Base-by-base conservation (phyloP, 1,284 basidiomycete genomes). In the Ganoderma leucocontextum region DNA sequence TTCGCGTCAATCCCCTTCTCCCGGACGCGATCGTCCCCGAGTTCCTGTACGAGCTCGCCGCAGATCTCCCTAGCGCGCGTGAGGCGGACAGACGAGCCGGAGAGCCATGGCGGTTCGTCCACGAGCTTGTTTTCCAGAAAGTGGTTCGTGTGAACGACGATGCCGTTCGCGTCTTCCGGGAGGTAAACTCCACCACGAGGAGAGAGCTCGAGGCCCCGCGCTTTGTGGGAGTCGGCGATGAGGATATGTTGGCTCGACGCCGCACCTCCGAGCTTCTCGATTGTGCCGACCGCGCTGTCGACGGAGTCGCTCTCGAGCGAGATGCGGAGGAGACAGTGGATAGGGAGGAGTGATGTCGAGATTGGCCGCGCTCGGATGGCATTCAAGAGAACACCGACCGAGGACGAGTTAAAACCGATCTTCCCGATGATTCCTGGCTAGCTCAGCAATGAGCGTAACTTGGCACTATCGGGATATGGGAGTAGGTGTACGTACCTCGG, bases 391-490 rank as follows among this genome's bases (percentile, higher is more conserved):
- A 81, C 78, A 36, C 79, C 79, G 39, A 81, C 78, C 3, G 80
- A 81, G 9, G 72, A 64, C 2, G 77, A 75, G 70, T 81, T 81
- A 75, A 80, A 81, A 0, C 81, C 81, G 55, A 82, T 81, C 71
- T 82, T 82, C 19, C 81, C 81, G 13, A 82, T 76, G 60, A 82
- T 81, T 10, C 81, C 81, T 7, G 80, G 77, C 80, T 81, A 22
- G 22, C 15, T 9, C 8, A 22, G 2, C 4, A 22, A 29, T 60
- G 22, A 60, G 22, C 33, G 2, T 15, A 0, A 13, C 5, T 42
- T 29, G 15, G 3, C 12, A 13, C 38, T 22, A 2, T 10, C n/a
- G 0, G 10, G 38, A n/a, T 8, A n/a, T 1, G 17, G 12, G 36
- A 41, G 15, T 22, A 22, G 19, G 61, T 29, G 29, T 29, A 29